These are phyloP conservation scores for Fraxinus excelsior DNA, from an alignment of 257 asterid genomes.

Conservation along the genomic window DNA sequence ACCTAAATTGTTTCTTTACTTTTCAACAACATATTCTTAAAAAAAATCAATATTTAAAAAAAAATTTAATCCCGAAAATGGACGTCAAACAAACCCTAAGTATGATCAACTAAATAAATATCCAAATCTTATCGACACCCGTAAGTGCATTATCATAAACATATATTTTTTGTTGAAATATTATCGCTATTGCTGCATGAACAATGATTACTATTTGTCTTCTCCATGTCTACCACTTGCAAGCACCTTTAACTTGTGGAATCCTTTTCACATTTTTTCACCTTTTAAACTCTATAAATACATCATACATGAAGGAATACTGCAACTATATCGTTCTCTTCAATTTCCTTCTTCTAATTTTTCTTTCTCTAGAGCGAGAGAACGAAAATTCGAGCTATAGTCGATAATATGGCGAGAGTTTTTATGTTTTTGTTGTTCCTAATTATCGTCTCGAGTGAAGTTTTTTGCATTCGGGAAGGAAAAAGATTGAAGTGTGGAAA, in stretches of 20 bases:
- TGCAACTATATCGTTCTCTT: not conserved
- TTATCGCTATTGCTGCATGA: not conserved
- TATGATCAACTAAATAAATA: too few species aligned
- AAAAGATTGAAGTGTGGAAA: not conserved
- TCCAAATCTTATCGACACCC: too few species aligned
- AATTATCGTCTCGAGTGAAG: not conserved
- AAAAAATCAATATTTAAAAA: too few species aligned
- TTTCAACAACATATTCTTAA: too few species aligned
- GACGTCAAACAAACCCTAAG: too few species aligned
- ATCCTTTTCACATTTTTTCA: not conserved
- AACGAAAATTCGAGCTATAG: not conserved
- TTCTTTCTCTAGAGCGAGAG: not conserved
- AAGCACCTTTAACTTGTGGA: not conserved
- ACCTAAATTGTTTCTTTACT: too few species aligned
- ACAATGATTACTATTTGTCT: not conserved
- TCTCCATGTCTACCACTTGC: constrained; percentile 4
- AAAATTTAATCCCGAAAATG: too few species aligned
- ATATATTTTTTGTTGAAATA: not conserved
- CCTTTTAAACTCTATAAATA: not conserved
- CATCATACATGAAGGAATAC: not conserved
- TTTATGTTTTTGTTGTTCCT: not conserved
- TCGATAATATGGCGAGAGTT: not conserved
- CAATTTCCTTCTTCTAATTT: not conserved
- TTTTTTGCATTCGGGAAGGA: not conserved
- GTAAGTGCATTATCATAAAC: too few species aligned